These are phyloP conservation scores for Hemileccinum impolitum DNA, from an alignment of 768 basidiomycete genomes.

Conservation along the genomic window DNA sequence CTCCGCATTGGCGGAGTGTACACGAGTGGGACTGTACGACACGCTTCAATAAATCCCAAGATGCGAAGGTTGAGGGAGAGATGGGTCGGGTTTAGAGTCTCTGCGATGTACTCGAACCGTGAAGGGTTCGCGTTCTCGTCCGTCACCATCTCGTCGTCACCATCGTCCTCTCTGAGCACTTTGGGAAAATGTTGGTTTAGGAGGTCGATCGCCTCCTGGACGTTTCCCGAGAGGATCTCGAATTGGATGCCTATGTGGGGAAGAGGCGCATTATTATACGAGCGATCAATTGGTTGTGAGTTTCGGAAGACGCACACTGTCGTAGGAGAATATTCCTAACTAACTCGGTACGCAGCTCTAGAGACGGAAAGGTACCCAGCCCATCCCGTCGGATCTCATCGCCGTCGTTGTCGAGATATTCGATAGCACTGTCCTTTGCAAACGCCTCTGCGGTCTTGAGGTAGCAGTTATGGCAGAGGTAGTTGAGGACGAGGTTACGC, in stretches of 20 bases:
- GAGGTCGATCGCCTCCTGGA: constrained; percentile 64
- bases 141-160: constrained; percentile 11
- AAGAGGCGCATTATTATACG: neutral
- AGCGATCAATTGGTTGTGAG: neutral
- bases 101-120: constrained; percentile 46
- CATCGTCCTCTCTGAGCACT: constrained; percentile 46
- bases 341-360: constrained; percentile 36
- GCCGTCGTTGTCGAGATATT: constrained; percentile 66
- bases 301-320: constrained; percentile 42
- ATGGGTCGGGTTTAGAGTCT: constrained; percentile 72
- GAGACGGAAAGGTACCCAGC: neutral
- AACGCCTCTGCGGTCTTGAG: constrained; percentile 70
- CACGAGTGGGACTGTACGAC: constrained; percentile 66
- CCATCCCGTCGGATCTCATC: constrained; percentile 47
- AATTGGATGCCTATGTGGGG: constrained; percentile 57
- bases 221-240: constrained; percentile 70
- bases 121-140: constrained; percentile 30
- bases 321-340: constrained; percentile 49
- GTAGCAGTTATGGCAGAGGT: constrained; percentile 72
- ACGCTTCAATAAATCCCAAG: constrained; percentile 81
- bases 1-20: constrained; percentile 29
- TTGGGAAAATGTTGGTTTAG: constrained; percentile 73
- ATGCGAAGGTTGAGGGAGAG: constrained; percentile 83
- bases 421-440: constrained; percentile 55
- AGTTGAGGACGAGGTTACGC: constrained; percentile 72